Percentiles rank a stretch among this genome's conserved stretches.
Conservation (phyloP, 768 basidiomycete species). For the Russula foetens region DNA sequence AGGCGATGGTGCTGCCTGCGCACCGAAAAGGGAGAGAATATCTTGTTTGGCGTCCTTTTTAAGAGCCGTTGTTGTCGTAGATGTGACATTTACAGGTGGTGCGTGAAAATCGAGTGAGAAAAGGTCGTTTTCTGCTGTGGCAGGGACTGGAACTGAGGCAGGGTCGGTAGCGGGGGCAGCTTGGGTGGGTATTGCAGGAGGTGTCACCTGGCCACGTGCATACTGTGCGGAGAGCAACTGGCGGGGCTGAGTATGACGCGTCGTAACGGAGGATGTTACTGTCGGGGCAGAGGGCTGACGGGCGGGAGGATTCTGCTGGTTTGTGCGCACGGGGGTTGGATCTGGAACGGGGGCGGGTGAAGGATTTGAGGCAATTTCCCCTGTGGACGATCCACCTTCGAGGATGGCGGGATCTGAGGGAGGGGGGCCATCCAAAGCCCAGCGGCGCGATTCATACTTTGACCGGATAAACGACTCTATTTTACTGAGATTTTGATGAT, state of each 20-base stretch:
- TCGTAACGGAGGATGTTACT: slow-evolving; percentile 20
- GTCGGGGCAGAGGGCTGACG: slow-evolving; percentile 24
- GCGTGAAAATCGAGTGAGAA: slow-evolving; percentile 84
- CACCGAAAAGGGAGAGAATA: slow-evolving; percentile 75
- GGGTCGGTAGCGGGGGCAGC: neutral
- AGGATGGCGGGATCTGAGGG: slow-evolving; percentile 77
- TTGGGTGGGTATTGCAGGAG: neutral
- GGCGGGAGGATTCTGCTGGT: slow-evolving; percentile 26
- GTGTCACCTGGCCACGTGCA: slow-evolving; percentile 1
- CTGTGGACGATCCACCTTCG: slow-evolving; percentile 36
- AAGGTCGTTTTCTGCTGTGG: slow-evolving; percentile 50
- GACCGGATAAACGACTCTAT: slow-evolving; percentile 96
- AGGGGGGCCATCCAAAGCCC: slow-evolving; percentile 86
- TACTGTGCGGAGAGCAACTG: slow-evolving; percentile 41
- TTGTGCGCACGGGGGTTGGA: slow-evolving; percentile 24
- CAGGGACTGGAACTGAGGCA: slow-evolving; percentile 21
- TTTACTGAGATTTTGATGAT: slow-evolving; percentile 50
- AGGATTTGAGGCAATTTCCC: slow-evolving; percentile 16
- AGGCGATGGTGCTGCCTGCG: slow-evolving; percentile 30
- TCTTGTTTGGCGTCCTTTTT: slow-evolving; percentile 77
- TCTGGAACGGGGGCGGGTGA: slow-evolving; percentile 15
- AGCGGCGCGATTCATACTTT: slow-evolving; percentile 89
- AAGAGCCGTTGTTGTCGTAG: slow-evolving; percentile 28
- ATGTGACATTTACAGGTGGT: slow-evolving; percentile 34
- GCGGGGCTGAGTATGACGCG: slow-evolving; percentile 44